Evolutionary conservation across 305 asterid genomes (phyloP), one percentile per base, ranked within the genome.

Genomic region (Plantago coronopus): DNA sequence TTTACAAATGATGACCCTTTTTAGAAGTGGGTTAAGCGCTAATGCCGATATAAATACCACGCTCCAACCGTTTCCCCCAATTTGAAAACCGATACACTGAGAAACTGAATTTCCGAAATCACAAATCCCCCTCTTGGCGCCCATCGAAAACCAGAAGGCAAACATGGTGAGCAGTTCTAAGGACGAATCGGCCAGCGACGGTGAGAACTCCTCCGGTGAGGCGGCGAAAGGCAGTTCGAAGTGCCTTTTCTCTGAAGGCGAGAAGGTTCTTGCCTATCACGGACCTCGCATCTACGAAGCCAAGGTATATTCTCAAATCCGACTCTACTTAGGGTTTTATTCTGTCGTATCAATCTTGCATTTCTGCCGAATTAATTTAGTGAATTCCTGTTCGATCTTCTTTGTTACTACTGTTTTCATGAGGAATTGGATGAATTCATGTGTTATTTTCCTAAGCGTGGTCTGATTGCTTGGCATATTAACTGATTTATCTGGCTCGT

Each of bases 281-380:
- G 93, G 95, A 18, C 88, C 97, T 66, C 85, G 83, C 69, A 82
- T 85, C 74, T 85, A 85, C 79, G 90, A 87, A 70, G 96, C 97
- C 58, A 89, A 87, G 88, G 97, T 73, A 82, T 61, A 67, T 65
- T 54, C 67, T 54, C 38, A 59, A 48, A n/a, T 48, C 48, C 20
- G 18, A 17, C 4, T 48, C 23, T 37, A 29, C 54, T 66, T 75
- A 67, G 74, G 77, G 72, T 70, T 75, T 57, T 48, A 4, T n/a
- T 50, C 11, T 16, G 10, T 5, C 48, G 17, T 8, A 54, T 25
- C 13, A 56, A 38, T 17, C 20, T 25, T 42, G 59, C 17, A 3
- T 27, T 7, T 31, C 22, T 17, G 25, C 19, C 12, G 21, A 29
- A 13, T 46, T 59, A 13, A 29, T 18, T 14, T 67, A 0, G 21